These are phyloP conservation scores for Striga asiatica DNA, from an alignment of 257 asterid genomes.

Conservation along the genomic window DNA sequence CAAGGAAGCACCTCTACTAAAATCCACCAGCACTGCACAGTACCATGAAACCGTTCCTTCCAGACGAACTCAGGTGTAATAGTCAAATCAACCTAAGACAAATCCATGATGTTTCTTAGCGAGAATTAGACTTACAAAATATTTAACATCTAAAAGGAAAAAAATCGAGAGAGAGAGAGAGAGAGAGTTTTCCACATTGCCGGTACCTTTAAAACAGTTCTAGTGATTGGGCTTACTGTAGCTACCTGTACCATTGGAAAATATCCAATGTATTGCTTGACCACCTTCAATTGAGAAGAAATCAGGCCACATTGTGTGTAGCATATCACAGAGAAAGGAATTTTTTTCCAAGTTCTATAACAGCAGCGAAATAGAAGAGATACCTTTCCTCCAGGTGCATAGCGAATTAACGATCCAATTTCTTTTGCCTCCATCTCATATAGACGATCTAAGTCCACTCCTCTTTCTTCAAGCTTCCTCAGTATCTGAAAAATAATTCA, in stretches of 20 bases:
- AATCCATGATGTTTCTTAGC: conserved; percentile 10
- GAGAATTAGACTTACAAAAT: conserved; percentile 6
- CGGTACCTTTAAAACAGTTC: conserved; percentile 93
- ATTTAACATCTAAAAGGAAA: conserved; percentile 14
- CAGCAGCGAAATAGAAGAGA: conserved; percentile 15
- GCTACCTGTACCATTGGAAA: conserved; percentile 87
- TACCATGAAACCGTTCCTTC: conserved; percentile 97
- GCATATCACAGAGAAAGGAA: not conserved
- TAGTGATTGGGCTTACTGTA: conserved; percentile 94
- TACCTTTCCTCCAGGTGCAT: conserved; percentile 96
- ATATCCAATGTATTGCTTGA: conserved; percentile 72
- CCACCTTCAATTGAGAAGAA: conserved; percentile 44
- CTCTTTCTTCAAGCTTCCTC: conserved; percentile 92
- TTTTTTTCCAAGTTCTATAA: conserved; percentile 5
- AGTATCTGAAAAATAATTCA: conserved; percentile 50
- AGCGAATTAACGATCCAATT: conserved; percentile 89
- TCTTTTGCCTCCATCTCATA: conserved; percentile 87
- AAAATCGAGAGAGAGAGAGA: conserved; percentile 1
- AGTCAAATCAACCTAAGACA: conserved; percentile 70
- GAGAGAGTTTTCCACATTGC: conserved; percentile 16
- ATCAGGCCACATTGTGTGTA: conserved; percentile 10
- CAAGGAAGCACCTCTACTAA: conserved; percentile 69
- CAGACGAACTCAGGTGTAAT: conserved; percentile 73
- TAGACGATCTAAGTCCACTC: conserved; percentile 66
- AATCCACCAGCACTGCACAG: conserved; percentile 95